Evolutionary conservation across 495 filamentous ascomycete genomes (phyloP).

Genomic region (Xylaria longipes): DNA sequence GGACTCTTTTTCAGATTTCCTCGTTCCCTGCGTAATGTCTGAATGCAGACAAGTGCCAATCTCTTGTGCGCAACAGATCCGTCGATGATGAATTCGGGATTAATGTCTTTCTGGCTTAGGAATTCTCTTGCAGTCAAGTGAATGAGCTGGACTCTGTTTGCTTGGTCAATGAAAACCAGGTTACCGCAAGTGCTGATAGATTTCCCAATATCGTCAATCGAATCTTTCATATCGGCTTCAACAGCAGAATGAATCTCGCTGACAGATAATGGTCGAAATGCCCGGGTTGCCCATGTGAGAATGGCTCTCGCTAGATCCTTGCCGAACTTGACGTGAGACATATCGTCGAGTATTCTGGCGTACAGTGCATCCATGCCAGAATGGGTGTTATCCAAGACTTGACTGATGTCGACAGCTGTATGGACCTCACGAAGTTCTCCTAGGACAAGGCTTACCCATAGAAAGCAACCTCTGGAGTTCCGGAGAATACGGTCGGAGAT

Average conservation of each 20-base stretch:
- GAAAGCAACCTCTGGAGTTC: slow-evolving; percentile 42
- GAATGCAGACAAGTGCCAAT: slow-evolving; percentile 24
- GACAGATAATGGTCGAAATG: slow-evolving; percentile 36
- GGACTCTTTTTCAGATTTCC: background rate
- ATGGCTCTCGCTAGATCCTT: slow-evolving; percentile 35
- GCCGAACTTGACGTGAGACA: slow-evolving; percentile 32
- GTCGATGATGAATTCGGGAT: slow-evolving; percentile 18
- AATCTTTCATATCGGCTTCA: slow-evolving; percentile 27
- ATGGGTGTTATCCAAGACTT: slow-evolving; percentile 35
- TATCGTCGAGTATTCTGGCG: slow-evolving; percentile 32
- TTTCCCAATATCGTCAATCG: slow-evolving; percentile 25
- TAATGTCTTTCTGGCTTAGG: background rate
- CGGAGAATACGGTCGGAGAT: slow-evolving; percentile 43
- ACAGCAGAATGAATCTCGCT: slow-evolving; percentile 16
- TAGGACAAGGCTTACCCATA: slow-evolving; percentile 44
- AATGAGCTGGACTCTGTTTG: slow-evolving; percentile 24
- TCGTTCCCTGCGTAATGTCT: background rate
- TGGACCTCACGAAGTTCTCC: slow-evolving; percentile 38
- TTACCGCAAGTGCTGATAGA: slow-evolving; percentile 22
- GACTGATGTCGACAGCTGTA: slow-evolving; percentile 39
- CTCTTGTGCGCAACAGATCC: slow-evolving; percentile 15
- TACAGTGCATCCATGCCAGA: slow-evolving; percentile 36
- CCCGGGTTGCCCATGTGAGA: slow-evolving; percentile 38
- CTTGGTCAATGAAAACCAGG: slow-evolving; percentile 26
- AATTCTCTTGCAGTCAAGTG: slow-evolving; percentile 29